Conservation (phyloP, 192 early-diverging fungal species). For the Coemansia sp. region DNA sequence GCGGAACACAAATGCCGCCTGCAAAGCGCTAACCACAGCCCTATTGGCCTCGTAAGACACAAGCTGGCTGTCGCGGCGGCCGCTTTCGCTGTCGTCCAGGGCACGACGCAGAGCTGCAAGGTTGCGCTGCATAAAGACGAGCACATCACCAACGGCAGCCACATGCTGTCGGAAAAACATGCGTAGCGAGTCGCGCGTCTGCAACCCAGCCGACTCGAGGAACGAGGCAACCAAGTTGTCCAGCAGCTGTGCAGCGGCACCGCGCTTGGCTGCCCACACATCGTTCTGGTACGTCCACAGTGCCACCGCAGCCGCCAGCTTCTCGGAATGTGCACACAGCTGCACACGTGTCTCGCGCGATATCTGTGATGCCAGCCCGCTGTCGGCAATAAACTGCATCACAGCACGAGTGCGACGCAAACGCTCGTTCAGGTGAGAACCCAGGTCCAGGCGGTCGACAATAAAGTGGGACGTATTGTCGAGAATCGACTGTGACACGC, state of each 20-base stretch:
- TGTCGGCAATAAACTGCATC: conserved; percentile 26
- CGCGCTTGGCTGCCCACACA: conserved; percentile 20
- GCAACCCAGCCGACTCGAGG: conserved; percentile 29
- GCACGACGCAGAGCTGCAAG: conserved; percentile 23
- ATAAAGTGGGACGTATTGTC: conserved; percentile 45
- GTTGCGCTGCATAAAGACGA: conserved; percentile 32
- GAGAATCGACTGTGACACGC: conserved; percentile 36
- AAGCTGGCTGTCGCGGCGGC: conserved; percentile 21
- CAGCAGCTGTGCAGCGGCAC: conserved; percentile 31
- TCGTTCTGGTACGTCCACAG: conserved; percentile 49
- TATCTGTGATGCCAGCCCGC: conserved; percentile 21
- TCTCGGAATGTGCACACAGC: conserved; percentile 37
- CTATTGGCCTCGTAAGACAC: conserved; percentile 41
- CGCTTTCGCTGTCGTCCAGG: conserved; percentile 24
- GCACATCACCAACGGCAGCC: conserved; percentile 25
- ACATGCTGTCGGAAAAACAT: conserved; percentile 35
- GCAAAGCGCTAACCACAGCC: conserved; percentile 18
- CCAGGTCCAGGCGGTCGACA: conserved; percentile 37
- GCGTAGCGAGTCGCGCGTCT: conserved; percentile 37
- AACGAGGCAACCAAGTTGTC: conserved; percentile 28
- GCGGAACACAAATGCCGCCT: conserved; percentile 35
- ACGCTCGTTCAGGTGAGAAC: conserved; percentile 38
- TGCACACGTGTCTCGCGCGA: conserved; percentile 12
- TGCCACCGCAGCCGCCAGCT: conserved; percentile 33
- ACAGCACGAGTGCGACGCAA: conserved; percentile 30